phyloP scores from a whole-genome alignment of 2,329 filamentous ascomycete genomes.

The Claviceps pusilla region DNA sequence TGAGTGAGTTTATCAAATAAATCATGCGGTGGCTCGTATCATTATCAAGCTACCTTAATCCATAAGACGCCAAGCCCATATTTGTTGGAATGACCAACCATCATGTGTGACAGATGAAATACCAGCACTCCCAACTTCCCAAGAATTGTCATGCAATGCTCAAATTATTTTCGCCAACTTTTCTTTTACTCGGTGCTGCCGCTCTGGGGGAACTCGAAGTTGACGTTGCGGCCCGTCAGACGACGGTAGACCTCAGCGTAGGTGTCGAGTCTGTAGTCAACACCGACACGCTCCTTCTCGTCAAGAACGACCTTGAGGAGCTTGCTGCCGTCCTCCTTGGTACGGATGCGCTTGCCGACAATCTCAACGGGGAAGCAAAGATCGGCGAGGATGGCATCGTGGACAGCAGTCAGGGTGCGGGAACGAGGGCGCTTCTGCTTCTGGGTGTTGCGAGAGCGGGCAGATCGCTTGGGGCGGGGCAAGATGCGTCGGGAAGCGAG shows the following conservation, averaged over 20 bases:
- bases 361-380: conserved; percentile 99
- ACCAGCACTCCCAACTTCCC: conserved; percentile 8
- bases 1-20: conserved; percentile 16
- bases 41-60: conserved; percentile 33
- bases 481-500: conserved; percentile 97
- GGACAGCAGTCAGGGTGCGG: conserved; percentile 93
- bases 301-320: conserved; percentile 96
- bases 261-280: conserved; percentile 98
- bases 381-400: conserved; percentile 95
- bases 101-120: conserved; percentile 20
- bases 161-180: conserved; percentile 35
- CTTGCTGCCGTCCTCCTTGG: conserved; percentile 98
- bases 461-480: conserved; percentile 95
- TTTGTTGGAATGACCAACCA: conserved; percentile 21
- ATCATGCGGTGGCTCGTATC: conserved; percentile 29
- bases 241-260: conserved; percentile 99
- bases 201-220: conserved; percentile 96
- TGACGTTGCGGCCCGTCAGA: conserved; percentile 88
- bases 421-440: conserved; percentile 98
- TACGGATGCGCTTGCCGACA: conserved; percentile 95
- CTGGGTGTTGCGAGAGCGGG: conserved; percentile 87
- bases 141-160: conserved; percentile 4
- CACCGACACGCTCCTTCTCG: conserved; percentile 99
- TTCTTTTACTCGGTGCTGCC: conserved; percentile 42
- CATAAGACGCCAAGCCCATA: conserved; percentile 33